A percentile compares a stretch with the other conserved stretches of the same genome.
Evolutionary conservation across 805 yeast genomes (phyloP).

Genomic region (Kodamaea nitidulidarum): DNA sequence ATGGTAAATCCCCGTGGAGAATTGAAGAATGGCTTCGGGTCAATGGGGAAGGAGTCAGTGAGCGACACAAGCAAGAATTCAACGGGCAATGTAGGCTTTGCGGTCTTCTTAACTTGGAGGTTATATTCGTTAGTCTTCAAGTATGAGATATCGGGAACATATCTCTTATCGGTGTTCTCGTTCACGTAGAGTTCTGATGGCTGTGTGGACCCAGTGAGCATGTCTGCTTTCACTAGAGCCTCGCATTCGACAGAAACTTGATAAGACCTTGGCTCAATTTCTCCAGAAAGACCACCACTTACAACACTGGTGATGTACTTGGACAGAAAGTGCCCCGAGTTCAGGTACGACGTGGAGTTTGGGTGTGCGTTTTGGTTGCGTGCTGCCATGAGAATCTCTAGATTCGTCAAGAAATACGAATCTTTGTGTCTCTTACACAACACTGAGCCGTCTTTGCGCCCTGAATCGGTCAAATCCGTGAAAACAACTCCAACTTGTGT

Average conservation of each 20-base stretch:
- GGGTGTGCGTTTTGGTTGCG: constrained; percentile 65
- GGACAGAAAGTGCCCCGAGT: constrained; percentile 67
- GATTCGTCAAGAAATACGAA: constrained; percentile 83
- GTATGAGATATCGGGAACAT: constrained; percentile 93
- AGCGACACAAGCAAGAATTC: constrained; percentile 66
- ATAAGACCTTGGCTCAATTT: constrained; percentile 85
- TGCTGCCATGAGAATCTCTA: constrained; percentile 83
- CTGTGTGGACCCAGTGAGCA: constrained; percentile 82
- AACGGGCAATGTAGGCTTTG: constrained; percentile 28
- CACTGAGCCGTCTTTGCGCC: constrained; percentile 82
- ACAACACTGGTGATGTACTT: constrained; percentile 91
- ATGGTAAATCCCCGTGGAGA: constrained; percentile 54
- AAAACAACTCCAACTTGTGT: constrained; percentile 77
- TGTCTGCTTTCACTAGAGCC: constrained; percentile 79
- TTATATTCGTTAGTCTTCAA: constrained; percentile 84
- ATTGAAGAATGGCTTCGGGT: constrained; percentile 49
- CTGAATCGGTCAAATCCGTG: constrained; percentile 87
- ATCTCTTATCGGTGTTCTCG: constrained; percentile 65
- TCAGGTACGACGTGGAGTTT: constrained; percentile 60
- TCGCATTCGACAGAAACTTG: constrained; percentile 89
- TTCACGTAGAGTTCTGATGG: constrained; percentile 84
- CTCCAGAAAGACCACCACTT: constrained; percentile 83
- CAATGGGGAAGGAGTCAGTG: constrained; percentile 88
- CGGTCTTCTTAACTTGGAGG: constrained; percentile 74
- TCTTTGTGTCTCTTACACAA: constrained; percentile 90